Conservation (phyloP, 306 rosid genomes). For the Oemleria cerasiformis region DNA sequence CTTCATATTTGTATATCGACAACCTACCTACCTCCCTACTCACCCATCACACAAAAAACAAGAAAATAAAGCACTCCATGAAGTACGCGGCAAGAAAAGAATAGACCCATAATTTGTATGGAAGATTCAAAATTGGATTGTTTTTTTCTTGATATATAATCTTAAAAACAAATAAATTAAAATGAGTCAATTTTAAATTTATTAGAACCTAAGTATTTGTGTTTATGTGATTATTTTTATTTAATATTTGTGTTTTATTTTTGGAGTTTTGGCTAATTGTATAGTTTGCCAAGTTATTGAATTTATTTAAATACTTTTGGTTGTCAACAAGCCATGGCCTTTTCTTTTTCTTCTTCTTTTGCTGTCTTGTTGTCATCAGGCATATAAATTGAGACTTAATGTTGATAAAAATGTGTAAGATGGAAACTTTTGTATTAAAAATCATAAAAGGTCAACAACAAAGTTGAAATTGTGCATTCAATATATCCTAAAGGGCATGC, state of each 20-base stretch:
- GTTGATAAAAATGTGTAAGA: neutral
- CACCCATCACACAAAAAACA: conserved; percentile 32
- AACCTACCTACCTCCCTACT: conserved; percentile 38
- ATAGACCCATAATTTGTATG: neutral
- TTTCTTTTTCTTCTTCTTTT: neutral
- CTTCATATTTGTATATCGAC: neutral
- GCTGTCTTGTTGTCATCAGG: neutral
- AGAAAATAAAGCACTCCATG: conserved; percentile 8
- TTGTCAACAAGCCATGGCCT: neutral
- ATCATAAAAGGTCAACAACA: no score
- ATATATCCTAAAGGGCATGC: no score
- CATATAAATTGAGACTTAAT: neutral
- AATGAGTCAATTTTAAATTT: neutral
- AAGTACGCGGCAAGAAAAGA: neutral
- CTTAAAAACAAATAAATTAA: neutral
- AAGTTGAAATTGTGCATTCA: no score
- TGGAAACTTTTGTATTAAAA: no score
- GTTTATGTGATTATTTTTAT: neutral
- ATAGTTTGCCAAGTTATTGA: no score
- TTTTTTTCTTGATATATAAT: neutral
- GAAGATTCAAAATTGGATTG: no score
- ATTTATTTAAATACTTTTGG: neutral
- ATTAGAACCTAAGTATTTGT: neutral
- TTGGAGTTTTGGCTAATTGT: neutral
- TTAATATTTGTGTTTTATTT: no score